phyloP scores from a whole-genome alignment of 2,329 filamentous ascomycete genomes.

The Ascochyta rabiei region DNA sequence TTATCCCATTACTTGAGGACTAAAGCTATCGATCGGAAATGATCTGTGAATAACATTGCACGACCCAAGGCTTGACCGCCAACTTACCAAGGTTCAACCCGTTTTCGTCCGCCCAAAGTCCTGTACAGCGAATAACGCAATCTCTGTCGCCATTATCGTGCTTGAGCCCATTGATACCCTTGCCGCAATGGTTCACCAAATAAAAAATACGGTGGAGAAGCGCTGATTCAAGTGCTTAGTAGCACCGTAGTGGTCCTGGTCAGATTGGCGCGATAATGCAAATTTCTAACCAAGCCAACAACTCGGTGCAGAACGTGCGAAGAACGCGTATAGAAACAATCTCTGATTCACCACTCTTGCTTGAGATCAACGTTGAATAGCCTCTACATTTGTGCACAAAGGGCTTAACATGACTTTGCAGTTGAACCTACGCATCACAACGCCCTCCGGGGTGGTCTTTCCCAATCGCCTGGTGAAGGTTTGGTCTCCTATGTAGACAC shows the following conservation, averaged over 20 bases:
- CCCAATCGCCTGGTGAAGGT: constrained; percentile 48
- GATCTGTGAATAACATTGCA: background rate
- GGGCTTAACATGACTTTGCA: background rate
- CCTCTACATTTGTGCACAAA: background rate
- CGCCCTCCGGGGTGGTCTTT: constrained; percentile 39
- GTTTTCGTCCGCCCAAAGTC: background rate
- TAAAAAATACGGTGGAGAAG: background rate
- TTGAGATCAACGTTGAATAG: no score
- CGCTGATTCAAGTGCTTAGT: background rate
- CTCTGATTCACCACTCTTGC: no score
- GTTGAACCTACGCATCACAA: constrained; percentile 5
- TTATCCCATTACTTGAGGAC: background rate
- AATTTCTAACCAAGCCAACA: background rate
- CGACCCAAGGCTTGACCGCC: background rate
- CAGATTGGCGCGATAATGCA: background rate
- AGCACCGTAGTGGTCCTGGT: background rate
- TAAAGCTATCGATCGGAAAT: background rate
- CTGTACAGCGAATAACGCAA: background rate
- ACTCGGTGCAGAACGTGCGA: background rate
- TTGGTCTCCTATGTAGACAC: constrained; percentile 25
- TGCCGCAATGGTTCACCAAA: no score
- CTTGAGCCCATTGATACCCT: background rate
- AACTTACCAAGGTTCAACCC: background rate
- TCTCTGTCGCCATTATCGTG: background rate
- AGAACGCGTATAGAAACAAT: background rate